These are phyloP conservation scores for Lobosporangium transversale DNA, from an alignment of 192 early-diverging fungal genomes.

Conservation along the genomic window DNA sequence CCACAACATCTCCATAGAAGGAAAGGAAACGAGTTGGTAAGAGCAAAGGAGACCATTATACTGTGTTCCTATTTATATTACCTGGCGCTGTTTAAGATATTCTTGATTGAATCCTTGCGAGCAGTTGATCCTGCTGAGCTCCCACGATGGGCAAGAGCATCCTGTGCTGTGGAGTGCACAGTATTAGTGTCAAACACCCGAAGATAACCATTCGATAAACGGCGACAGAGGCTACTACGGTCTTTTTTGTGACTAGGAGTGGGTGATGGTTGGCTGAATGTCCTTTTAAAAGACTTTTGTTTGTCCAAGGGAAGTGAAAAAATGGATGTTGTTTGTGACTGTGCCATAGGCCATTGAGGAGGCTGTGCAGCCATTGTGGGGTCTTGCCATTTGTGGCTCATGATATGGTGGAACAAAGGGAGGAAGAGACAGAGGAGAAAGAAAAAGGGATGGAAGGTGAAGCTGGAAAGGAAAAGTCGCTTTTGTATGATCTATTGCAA, in stretches of 20 bases:
- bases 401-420: background rate
- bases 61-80: background rate
- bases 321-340: background rate
- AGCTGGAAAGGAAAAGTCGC: background rate
- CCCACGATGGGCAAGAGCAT: background rate
- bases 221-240: no score
- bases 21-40: background rate
- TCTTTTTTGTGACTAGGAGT: background rate
- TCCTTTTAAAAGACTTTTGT: background rate
- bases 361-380: background rate
- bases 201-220: no score
- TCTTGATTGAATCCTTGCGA: background rate
- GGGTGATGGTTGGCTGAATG: background rate
- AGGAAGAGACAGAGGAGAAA: background rate
- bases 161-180: background rate
- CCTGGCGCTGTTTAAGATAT: background rate
- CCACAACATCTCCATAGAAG: no score
- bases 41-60: background rate
- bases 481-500: no score
- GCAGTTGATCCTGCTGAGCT: background rate
- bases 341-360: background rate
- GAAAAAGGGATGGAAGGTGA: background rate
- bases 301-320: background rate
- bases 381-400: background rate
- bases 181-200: background rate